Conservation (phyloP, 257 asterid genomes). For the Primulina tabacum region DNA sequence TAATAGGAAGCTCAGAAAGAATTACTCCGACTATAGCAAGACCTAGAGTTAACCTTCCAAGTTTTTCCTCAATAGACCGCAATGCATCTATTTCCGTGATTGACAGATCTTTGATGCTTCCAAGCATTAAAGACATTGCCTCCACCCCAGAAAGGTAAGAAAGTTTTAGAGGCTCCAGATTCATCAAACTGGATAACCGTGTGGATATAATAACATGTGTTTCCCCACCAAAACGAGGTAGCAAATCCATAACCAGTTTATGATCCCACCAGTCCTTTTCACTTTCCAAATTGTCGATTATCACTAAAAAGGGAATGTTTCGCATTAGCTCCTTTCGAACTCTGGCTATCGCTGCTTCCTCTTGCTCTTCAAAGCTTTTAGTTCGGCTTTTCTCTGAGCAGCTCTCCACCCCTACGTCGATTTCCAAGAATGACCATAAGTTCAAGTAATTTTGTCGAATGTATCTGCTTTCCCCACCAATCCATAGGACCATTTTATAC, state of each 20-base stretch:
- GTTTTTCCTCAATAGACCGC: conserved; percentile 80
- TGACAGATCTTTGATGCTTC: conserved; percentile 64
- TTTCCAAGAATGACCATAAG: conserved; percentile 67
- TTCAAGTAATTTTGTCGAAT: conserved; percentile 73
- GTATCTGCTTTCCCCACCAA: conserved; percentile 77
- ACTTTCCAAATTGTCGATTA: conserved; percentile 79
- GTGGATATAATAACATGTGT: conserved; percentile 84
- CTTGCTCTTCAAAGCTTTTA: conserved; percentile 83
- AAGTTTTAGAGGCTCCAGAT: conserved; percentile 75
- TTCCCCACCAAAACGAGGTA: conserved; percentile 92
- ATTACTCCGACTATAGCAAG: conserved; percentile 86
- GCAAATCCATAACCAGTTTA: conserved; percentile 81
- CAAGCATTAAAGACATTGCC: conserved; percentile 88
- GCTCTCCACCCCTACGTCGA: conserved; percentile 75
- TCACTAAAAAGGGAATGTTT: conserved; percentile 64
- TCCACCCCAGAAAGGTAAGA: conserved; percentile 84
- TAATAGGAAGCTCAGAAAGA: conserved; percentile 90
- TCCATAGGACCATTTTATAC: conserved; percentile 83
- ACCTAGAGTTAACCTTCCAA: conserved; percentile 84
- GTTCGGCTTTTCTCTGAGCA: conserved; percentile 47
- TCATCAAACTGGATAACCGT: conserved; percentile 64
- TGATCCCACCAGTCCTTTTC: conserved; percentile 99
- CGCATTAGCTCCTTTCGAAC: conserved; percentile 84
- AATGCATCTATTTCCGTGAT: conserved; percentile 75
- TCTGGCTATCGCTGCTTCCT: conserved; percentile 66